A percentile compares a stretch with the other conserved stretches of the same genome.
Evolutionary conservation across 2,329 filamentous ascomycete species (phyloP).

Genomic region (Verticillium zaregamsianum): DNA sequence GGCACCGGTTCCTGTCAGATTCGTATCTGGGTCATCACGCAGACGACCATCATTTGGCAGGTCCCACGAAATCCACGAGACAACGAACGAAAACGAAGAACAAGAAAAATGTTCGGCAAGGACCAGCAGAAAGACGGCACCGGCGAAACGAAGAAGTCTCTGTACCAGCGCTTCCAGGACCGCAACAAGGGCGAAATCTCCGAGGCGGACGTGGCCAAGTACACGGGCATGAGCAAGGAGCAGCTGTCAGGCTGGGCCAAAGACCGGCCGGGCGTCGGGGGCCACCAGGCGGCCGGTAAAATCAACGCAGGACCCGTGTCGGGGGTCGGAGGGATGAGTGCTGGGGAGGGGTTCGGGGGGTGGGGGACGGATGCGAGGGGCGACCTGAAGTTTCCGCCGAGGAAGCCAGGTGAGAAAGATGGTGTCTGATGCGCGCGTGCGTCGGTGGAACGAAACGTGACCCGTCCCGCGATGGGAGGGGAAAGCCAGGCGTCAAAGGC

Average conservation of each 20-base stretch:
- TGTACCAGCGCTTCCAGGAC: slow-evolving; percentile 27
- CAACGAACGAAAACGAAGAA: background rate
- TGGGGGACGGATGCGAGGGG: slow-evolving; percentile 26
- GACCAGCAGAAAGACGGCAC: background rate
- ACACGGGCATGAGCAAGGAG: slow-evolving; percentile 31
- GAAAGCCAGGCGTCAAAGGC: background rate
- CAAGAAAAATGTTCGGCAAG: background rate
- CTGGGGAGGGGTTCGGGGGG: slow-evolving; percentile 26
- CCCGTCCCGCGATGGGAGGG: background rate
- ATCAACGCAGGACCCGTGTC: slow-evolving; percentile 22
- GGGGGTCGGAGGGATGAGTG: slow-evolving; percentile 24
- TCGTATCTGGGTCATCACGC: too few relatives aligned
- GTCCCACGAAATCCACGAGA: too few relatives aligned
- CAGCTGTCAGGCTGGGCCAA: slow-evolving; percentile 32
- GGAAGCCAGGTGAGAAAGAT: background rate
- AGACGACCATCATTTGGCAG: too few relatives aligned
- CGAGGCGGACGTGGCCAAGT: slow-evolving; percentile 35
- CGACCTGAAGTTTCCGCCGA: slow-evolving; percentile 31
- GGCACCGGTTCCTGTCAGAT: too few relatives aligned
- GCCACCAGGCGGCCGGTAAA: slow-evolving; percentile 32
- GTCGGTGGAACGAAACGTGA: background rate
- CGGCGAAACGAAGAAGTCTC: slow-evolving; percentile 18
- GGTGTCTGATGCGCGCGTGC: background rate
- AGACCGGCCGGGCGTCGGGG: slow-evolving; percentile 31
- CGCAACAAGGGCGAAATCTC: slow-evolving; percentile 25